Evolutionary conservation across 116 monocot species (phyloP), one percentile per base, ranked within the genome.

Genomic region (Papilionanthe hybrid): DNA sequence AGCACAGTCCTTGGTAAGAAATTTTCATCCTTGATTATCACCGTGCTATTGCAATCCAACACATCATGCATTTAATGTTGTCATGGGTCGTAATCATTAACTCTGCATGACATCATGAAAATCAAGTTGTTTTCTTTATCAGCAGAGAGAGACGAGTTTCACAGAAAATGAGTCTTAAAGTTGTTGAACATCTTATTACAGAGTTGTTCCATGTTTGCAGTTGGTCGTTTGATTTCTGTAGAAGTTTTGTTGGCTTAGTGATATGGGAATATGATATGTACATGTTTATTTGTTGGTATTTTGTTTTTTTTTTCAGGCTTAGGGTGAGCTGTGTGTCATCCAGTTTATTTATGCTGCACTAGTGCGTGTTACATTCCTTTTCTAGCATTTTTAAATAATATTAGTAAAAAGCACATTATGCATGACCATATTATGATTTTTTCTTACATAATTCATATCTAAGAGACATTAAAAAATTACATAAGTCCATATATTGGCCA

Each of bases 1-100:
- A 83, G 83, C 20, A 83, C 79, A 73, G 79, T 83, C 3, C 63
- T 79, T 53, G 96, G 96, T 96, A 87, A 88, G 92, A 66, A 69
- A 25, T 69, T 69, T 3, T 30, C 25, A 69, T 69, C 69, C 13
- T 17, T 32, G 11, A 37, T 69, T 69, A 30, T 5, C 32, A 32
- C 11, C 13, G 37, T 30, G 69, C 11, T 69, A 32, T 69, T 69
- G 10, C 69, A 30, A 28, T 69, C 15, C 32, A 28, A 30, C 37
- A 17, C 69, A 69, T 69, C 69, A 22, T 69, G 69, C 32, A 69
- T 13, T 6, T 66, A 66, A 23, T 66, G 27, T 28, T 66, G 12
- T 69, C 11, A 27, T 23, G 63, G 5, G 32, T 12, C 3, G 6
- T 69, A 17, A 32, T 69, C 32, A 30, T 32, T 69, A 28, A 32